These are phyloP conservation scores for Solanum chmielewskii DNA, from an alignment of 257 asterid species.

Conservation along the genomic window DNA sequence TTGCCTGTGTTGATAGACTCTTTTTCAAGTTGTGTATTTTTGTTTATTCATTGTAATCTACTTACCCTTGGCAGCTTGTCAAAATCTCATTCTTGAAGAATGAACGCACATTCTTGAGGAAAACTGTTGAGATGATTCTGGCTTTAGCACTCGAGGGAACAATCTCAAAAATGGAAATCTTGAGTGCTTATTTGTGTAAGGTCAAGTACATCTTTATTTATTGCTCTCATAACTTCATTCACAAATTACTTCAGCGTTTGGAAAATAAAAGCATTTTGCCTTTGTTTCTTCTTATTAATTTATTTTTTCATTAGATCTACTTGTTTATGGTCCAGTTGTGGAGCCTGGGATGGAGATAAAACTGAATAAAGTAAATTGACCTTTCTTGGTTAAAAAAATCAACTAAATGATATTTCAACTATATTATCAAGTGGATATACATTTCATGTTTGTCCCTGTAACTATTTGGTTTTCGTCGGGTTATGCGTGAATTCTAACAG, in stretches of 20 bases:
- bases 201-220: slow-evolving; percentile 2
- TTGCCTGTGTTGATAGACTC: background rate
- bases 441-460: background rate
- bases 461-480: background rate
- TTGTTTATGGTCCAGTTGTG: background rate
- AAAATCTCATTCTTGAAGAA: slow-evolving; percentile 17
- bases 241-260: background rate
- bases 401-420: background rate
- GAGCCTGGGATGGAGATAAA: background rate
- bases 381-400: background rate
- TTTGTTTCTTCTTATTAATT: background rate
- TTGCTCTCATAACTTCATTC: background rate
- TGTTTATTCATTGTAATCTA: background rate
- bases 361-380: background rate
- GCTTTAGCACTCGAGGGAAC: slow-evolving; percentile 19
- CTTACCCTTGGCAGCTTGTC: slow-evolving; percentile 13
- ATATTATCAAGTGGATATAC: background rate
- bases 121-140: slow-evolving; percentile 14
- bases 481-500: background rate
- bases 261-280: background rate
- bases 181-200: slow-evolving; percentile 23
- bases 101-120: slow-evolving; percentile 20
- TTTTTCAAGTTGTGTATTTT: background rate
- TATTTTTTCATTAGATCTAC: background rate
- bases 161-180: slow-evolving; percentile 16